Percentiles rank a stretch among this genome's conserved stretches.
Evolutionary conservation across 169 alveolate genomes (phyloP).

Genomic region (Eimeria necatrix): DNA sequence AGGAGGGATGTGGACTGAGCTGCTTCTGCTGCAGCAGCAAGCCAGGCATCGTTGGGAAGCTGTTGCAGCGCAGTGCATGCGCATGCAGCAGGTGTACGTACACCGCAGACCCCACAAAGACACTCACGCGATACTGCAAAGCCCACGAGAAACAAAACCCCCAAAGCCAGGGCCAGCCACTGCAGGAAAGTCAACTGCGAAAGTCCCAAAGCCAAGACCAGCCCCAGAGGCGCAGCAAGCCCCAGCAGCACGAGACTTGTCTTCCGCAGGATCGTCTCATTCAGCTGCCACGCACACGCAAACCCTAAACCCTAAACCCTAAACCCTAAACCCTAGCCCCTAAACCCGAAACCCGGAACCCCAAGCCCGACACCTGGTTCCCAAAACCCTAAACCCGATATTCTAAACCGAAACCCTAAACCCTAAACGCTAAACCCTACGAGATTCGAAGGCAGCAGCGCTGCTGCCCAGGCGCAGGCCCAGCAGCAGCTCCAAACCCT

Average conservation of each 20-base stretch:
- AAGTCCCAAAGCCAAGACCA: background rate
- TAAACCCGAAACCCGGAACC: background rate
- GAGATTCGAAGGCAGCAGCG: too few relatives aligned
- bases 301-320: slow-evolving; percentile 45
- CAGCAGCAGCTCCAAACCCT: too few relatives aligned
- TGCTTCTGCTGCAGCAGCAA: background rate
- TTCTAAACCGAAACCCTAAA: background rate
- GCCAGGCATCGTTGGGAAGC: too few relatives aligned
- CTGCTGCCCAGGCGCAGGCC: too few relatives aligned
- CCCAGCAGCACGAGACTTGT: background rate
- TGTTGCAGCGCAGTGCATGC: too few relatives aligned
- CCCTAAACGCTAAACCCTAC: background rate
- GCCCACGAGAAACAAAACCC: background rate
- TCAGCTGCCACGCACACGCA: background rate
- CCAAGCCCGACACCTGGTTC: background rate
- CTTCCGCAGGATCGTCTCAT: background rate
- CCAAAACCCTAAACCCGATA: background rate
- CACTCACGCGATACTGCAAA: background rate
- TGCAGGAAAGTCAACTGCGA: background rate
- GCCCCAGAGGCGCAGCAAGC: background rate
- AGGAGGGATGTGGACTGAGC: background rate
- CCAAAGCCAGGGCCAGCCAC: background rate
- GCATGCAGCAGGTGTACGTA: background rate
- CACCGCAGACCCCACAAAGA: background rate
- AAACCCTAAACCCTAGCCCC: background rate